phyloP scores from a whole-genome alignment of 805 yeast species.

The Kodamaea fukazawae region DNA sequence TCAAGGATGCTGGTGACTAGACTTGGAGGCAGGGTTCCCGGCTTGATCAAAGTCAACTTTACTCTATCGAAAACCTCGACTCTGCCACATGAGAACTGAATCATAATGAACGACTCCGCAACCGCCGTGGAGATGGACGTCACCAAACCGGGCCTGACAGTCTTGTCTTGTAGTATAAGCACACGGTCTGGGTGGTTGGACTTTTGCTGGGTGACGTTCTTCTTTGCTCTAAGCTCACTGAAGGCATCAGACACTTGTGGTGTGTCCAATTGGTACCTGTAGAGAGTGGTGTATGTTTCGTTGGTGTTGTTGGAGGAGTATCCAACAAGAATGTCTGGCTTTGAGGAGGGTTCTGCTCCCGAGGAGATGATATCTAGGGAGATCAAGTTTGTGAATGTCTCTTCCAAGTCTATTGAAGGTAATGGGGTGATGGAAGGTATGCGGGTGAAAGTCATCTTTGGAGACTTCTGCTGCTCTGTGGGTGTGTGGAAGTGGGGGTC shows the following conservation, averaged over 20 bases:
- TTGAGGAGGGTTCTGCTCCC: conserved; percentile 37
- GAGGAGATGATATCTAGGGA: conserved; percentile 48
- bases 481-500: conserved; percentile 54
- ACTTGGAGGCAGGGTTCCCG: conserved; percentile 1
- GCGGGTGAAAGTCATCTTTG: conserved; percentile 36
- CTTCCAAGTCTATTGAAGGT: conserved; percentile 11
- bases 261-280: conserved; percentile 27
- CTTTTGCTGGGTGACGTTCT: conserved; percentile 9
- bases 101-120: conserved; percentile 39
- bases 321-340: conserved; percentile 45
- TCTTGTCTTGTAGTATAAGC: conserved; percentile 27
- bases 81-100: conserved; percentile 43
- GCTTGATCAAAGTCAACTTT: conserved; percentile 21
- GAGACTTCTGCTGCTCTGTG: conserved; percentile 39
- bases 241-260: conserved; percentile 29
- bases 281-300: conserved; percentile 19
- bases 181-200: conserved; percentile 5
- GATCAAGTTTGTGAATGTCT: conserved; percentile 13
- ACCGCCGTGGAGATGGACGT: conserved; percentile 33
- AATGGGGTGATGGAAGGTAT: conserved; percentile 27
- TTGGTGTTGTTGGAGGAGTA: conserved; percentile 25
- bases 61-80: conserved; percentile 45
- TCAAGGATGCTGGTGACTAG: conserved; percentile 44
- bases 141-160: conserved; percentile 23
- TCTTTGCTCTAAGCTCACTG: conserved; percentile 27